Evolutionary conservation across 2,329 filamentous ascomycete species (phyloP).

Genomic region (Dactylellina leptospora): DNA sequence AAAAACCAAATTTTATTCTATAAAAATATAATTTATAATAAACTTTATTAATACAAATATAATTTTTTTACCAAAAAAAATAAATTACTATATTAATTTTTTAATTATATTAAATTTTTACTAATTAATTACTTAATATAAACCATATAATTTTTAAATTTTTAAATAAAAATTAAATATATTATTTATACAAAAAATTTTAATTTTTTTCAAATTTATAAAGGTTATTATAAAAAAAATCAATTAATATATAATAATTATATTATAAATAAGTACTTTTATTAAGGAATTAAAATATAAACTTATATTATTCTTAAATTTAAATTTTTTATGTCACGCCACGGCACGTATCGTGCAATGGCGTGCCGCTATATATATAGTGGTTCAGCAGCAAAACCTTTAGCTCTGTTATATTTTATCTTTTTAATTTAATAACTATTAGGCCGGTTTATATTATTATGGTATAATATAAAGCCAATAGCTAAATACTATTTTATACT

Average conservation of each 20-base stretch:
- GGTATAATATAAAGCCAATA: neutral
- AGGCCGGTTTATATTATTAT: neutral
- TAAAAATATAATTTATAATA: neutral
- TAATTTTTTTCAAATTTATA: neutral
- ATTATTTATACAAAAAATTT: neutral
- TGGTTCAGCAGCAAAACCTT: neutral
- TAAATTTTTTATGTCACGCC: neutral
- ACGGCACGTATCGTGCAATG: neutral
- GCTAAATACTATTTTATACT: too few relatives aligned
- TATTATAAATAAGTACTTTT: neutral
- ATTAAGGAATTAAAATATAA: neutral
- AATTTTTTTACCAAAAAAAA: neutral
- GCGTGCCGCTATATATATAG: neutral
- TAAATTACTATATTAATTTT: neutral
- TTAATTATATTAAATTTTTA: neutral
- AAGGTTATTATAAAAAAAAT: neutral
- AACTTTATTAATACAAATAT: neutral
- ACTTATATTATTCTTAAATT: neutral
- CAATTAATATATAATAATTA: neutral
- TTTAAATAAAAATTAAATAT: neutral
- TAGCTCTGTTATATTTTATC: neutral
- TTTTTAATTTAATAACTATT: neutral
- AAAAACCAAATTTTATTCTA: neutral
- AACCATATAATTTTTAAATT: neutral
- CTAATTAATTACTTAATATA: neutral